Evolutionary conservation across 2,329 filamentous ascomycete species (phyloP), one percentile per base, ranked within the genome.

Genomic region (Colletotrichum australisinense): DNA sequence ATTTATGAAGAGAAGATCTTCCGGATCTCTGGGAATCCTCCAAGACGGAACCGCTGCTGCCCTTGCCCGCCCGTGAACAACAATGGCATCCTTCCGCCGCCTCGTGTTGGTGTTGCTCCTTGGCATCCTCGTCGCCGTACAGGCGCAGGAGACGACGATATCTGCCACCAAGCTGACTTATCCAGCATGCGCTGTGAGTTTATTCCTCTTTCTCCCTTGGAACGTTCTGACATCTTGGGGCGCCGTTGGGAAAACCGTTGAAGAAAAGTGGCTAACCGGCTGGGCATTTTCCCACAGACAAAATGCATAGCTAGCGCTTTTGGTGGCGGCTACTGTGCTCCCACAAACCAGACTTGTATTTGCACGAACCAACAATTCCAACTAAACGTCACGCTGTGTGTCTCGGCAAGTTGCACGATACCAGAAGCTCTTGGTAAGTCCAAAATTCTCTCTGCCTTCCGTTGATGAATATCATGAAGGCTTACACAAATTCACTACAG

Each of bases 331-430:
- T 28, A 74, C 11, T 80, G 78, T 53, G 63, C 73, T 14, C 67
- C 67, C 2, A 73, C 73, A 49, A 75, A 80, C 22, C 66, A 75
- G 24, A 70, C 70, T 1, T 80, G 79, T 35, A 62, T 80, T 19
- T 79, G 78, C 55, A 53, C 74, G 0, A 68, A 74, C 12, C 38
- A 73, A 46, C 49, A 62, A 7, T 76, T 78, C 6, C 69, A 79
- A 19, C 53, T 65, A 0, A 69, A 69, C 24, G 77, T 76, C 19
- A 68, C 74, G 5, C 26, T 75, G 6, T 80, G 78, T 38, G 73
- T 77, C 8, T 69, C 72, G 1, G 58, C 68, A 24, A 75, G 62
- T 14, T 80, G 78, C 63, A 73, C 70, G 1, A 76, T 78, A n/a
- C 74, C 75, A 1, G 76, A 78, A 4, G 49, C 71, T 19, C 62